These are phyloP conservation scores for Tolypocladium ovalisporum DNA, from an alignment of 2,329 filamentous ascomycete species.

Conservation along the genomic window DNA sequence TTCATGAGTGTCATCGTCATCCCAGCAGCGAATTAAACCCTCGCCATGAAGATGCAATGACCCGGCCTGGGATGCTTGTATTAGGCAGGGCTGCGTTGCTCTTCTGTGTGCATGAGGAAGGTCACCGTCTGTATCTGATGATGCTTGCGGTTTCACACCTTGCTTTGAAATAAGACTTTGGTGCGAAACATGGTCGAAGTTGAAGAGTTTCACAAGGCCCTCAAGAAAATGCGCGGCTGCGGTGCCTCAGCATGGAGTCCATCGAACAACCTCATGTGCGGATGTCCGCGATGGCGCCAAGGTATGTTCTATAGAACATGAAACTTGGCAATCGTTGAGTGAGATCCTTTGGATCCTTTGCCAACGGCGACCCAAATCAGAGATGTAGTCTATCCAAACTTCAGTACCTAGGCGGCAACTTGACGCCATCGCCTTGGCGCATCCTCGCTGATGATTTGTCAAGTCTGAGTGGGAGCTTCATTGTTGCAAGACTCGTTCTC, in stretches of 20 bases:
- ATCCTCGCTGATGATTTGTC: background rate
- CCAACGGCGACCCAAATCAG: no score
- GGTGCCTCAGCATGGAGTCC: no score
- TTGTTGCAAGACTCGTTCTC: background rate
- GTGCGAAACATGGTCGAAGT: background rate
- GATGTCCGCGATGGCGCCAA: no score
- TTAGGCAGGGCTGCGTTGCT: background rate
- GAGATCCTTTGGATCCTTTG: no score
- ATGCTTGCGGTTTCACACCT: background rate
- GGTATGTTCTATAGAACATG: no score
- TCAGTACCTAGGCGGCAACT: no score
- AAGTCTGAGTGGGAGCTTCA: background rate
- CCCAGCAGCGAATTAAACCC: background rate
- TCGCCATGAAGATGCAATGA: background rate
- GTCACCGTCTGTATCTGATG: background rate
- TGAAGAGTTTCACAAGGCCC: background rate
- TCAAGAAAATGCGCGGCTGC: background rate
- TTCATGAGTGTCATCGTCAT: no score
- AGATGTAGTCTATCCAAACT: no score
- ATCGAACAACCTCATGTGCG: no score
- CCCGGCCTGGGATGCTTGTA: background rate
- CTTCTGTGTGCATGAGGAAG: background rate
- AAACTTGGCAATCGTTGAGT: no score
- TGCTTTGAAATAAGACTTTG: background rate
- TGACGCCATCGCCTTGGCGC: background rate